Conservation (phyloP, 2,329 filamentous ascomycete genomes). For the Ascochyta fabae region DNA sequence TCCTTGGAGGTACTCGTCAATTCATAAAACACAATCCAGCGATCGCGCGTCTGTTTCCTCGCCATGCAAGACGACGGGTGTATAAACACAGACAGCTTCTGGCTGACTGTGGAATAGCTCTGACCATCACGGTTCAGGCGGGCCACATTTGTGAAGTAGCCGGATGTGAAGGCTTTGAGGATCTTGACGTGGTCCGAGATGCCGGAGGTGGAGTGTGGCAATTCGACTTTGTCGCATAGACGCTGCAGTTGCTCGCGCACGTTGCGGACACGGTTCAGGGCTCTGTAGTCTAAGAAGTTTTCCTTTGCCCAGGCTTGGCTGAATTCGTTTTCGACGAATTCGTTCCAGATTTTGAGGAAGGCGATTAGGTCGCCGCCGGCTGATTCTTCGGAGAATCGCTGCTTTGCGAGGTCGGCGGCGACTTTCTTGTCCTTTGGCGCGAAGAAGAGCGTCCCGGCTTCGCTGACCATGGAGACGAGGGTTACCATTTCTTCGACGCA, state of each 20-base stretch:
- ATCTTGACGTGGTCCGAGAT: constrained; percentile 77
- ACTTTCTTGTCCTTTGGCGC: constrained; percentile 97
- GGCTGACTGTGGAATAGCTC: constrained; percentile 90
- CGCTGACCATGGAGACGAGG: constrained; percentile 92
- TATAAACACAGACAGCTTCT: constrained; percentile 85
- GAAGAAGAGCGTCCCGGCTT: constrained; percentile 89
- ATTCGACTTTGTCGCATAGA: constrained; percentile 91
- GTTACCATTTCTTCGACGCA: constrained; percentile 92
- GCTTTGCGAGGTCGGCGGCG: constrained; percentile 88
- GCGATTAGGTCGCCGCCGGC: constrained; percentile 84
- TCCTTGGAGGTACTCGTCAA: constrained; percentile 84
- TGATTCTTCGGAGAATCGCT: constrained; percentile 80
- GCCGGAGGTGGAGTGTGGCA: constrained; percentile 71
- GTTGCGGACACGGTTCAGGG: constrained; percentile 85
- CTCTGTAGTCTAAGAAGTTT: constrained; percentile 91
- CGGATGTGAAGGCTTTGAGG: constrained; percentile 84
- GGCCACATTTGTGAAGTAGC: constrained; percentile 94
- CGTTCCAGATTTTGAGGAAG: constrained; percentile 90
- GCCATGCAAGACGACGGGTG: constrained; percentile 77
- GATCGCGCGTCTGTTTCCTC: constrained; percentile 78
- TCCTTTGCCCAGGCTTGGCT: constrained; percentile 86
- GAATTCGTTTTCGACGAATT: constrained; percentile 94
- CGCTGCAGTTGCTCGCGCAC: constrained; percentile 91
- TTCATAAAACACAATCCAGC: constrained; percentile 88
- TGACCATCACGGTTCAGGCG: constrained; percentile 82